phyloP scores from a whole-genome alignment of 2,329 filamentous ascomycete genomes.

The Monilinia fructigena region DNA sequence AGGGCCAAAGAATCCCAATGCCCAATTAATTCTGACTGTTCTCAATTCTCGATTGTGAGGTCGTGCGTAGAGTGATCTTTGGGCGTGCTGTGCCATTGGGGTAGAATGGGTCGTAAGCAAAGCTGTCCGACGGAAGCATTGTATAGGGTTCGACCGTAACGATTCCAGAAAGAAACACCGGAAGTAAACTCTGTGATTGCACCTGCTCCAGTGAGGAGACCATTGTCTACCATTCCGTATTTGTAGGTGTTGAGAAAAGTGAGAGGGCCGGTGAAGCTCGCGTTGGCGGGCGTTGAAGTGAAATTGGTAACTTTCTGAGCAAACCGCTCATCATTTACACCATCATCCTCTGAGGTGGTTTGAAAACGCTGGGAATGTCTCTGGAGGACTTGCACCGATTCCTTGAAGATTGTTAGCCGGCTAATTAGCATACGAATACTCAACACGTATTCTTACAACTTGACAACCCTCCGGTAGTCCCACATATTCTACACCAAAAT shows the following conservation, averaged over 20 bases:
- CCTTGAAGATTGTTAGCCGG: conserved; percentile 24
- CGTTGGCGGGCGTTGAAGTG: conserved; percentile 41
- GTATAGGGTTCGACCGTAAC: conserved; percentile 54
- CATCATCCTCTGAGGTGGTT: conserved; percentile 46
- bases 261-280: conserved; percentile 48
- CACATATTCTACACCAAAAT: conserved; percentile 49
- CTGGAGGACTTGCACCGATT: conserved; percentile 50
- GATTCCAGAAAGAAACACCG: conserved; percentile 54
- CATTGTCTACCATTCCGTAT: conserved; percentile 46
- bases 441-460: conserved; percentile 39
- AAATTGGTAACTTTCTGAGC: conserved; percentile 50
- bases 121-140: conserved; percentile 49
- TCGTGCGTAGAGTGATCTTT: conserved; percentile 53
- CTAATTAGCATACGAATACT: neutral
- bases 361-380: conserved; percentile 56
- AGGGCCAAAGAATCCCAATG: conserved; percentile 53
- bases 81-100: conserved; percentile 48
- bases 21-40: conserved; percentile 56
- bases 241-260: conserved; percentile 53
- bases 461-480: conserved; percentile 55
- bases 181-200: conserved; percentile 50
- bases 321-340: conserved; percentile 49
- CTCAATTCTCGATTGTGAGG: conserved; percentile 52
- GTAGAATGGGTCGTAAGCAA: conserved; percentile 47
- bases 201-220: conserved; percentile 50